Evolutionary conservation across 495 filamentous ascomycete genomes (phyloP), one percentile per base, ranked within the genome.

Genomic region (Hypoxylon fuscum): DNA sequence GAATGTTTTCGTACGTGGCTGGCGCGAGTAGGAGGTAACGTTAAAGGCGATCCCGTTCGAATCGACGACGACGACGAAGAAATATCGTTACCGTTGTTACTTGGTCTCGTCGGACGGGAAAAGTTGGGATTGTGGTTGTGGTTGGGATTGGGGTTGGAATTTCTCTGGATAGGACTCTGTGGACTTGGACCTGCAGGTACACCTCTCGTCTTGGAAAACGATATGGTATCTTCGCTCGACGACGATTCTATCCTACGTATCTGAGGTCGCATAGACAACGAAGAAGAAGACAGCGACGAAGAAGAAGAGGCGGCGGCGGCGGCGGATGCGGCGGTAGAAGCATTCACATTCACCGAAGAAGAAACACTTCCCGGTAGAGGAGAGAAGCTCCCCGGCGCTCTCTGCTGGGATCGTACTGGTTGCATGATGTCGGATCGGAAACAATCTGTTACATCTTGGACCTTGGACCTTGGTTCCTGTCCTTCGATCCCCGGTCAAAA

Each of bases 341-440:
- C 25, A n/a, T n/a, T n/a, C n/a, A n/a, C n/a, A n/a, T n/a, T n/a
- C 15, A 59, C 55, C 32, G 68, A 54, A 42, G n/a, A 37, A 46
- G 29, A 35, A 49, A 49, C 62, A 57, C 34, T 62, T 8, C 66
- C 49, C 22, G 80, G 72, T 41, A 83, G 72, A 60, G 83, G 79
- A 47, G 82, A 83, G 74, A 84, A 85, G 75, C 80, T 81, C 66
- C 82, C 83, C 31, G 81, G 81, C 50, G 76, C 76, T 68, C 81
- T 71, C 58, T 66, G 73, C 59, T 77, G 72, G 68, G 76, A 68
- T 73, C 80, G 76, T 72, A 72, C 66, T 60, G 74, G 76, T 59
- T 85, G 82, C 78, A 82, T 83, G n/a, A n/a, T 64, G 72, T 78
- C 49, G 61, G 35, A 61, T 66, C 55, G 55, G 61, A 62, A 68